Evolutionary conservation across 2,329 filamentous ascomycete species (phyloP), one percentile per base, ranked within the genome.

Genomic region (Paecilomyces fulvus): DNA sequence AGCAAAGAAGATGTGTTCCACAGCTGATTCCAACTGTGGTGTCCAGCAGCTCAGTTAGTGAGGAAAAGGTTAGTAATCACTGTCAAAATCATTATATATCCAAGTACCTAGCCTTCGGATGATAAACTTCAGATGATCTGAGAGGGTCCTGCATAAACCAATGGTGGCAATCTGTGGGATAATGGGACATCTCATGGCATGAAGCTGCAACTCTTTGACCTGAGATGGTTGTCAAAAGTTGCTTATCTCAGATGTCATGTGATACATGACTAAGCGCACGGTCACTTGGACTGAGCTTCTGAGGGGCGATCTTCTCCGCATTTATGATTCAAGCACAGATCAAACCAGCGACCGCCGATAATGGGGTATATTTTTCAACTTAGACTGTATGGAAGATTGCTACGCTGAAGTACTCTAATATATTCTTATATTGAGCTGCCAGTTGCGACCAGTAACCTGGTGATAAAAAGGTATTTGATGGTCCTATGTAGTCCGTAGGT

Each of bases 101-200:
- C 4, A 10, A 43, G 37, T 43, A 43, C 14, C 37, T 12, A 20
- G 37, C 17, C 14, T 17, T 17, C 20, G 37, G 9, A 12, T 43
- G 33, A n/a, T 43, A n/a, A n/a, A 9, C 1, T 43, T n/a, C 8
- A 5, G 37, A 43, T 43, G 37, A 8, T 12, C 37, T 20, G 37
- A 43, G 37, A 43, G 37, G 37, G 37, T 43, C 9, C 37, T 43
- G 37, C n/a, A 43, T 5, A 43, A 17, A 17, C 60, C 58, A 17
- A 60, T 58, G 3, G 60, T 30, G n/a, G 57, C 61, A 33, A 62
- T 25, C 9, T 61, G 43, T 25, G 51, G 51, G 37, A 17, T 17
- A 43, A 43, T 7, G 37, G 14, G 37, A 17, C n/a, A 43, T 43
- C 37, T 43, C 14, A 43, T 43, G 37, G 14, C 37, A 17, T 43